These are phyloP conservation scores for Calocera cornea DNA, from an alignment of 768 basidiomycete species.

Conservation along the genomic window DNA sequence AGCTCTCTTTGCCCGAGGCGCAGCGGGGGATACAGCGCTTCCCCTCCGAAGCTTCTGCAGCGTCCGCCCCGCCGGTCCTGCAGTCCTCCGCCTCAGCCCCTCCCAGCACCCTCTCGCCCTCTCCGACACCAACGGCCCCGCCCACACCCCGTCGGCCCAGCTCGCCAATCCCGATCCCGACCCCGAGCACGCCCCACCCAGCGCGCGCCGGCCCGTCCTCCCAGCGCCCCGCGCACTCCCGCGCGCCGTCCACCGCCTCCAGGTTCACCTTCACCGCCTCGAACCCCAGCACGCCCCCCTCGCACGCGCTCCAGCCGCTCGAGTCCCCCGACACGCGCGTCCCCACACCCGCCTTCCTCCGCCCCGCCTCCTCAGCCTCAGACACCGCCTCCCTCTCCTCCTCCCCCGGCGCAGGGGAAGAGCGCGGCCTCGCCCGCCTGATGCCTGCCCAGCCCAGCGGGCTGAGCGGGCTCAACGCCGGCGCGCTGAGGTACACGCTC, in stretches of 20 bases:
- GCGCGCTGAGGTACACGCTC: constrained; percentile 1
- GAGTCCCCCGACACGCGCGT: neutral
- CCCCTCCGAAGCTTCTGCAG: neutral
- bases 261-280: neutral
- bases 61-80: neutral
- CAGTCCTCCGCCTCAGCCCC: neutral
- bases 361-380: neutral
- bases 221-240: neutral
- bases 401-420: neutral
- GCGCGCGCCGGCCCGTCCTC: neutral
- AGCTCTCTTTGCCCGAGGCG: neutral
- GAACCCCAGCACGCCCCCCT: neutral
- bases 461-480: neutral
- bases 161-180: neutral
- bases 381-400: neutral
- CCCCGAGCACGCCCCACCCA: neutral
- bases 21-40: neutral
- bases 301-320: neutral
- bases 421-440: neutral
- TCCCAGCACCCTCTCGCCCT: neutral
- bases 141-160: neutral
- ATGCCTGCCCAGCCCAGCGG: neutral
- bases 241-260: neutral
- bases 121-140: no score
- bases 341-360: neutral